Percentiles rank a stretch among this genome's conserved stretches.
Conservation (phyloP, 257 asterid genomes). For the Solanum etuberosum region DNA sequence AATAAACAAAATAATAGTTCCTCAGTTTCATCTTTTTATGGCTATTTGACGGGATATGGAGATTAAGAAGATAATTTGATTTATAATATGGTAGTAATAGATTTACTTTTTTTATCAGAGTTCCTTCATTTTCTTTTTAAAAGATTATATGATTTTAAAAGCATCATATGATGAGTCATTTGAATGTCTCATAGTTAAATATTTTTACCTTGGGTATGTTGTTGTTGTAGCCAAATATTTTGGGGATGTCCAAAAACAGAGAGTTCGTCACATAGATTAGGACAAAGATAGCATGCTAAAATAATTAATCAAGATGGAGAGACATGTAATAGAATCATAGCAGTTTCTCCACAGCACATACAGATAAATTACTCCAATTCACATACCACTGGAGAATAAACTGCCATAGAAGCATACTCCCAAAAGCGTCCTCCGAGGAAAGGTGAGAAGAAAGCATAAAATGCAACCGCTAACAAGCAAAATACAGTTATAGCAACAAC, state of each 20-base stretch:
- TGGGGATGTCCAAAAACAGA: background rate
- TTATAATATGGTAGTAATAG: background rate
- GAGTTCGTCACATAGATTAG: background rate
- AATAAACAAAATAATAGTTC: background rate
- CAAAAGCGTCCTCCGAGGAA: conserved; percentile 83
- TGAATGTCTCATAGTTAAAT: background rate
- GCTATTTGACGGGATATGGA: background rate
- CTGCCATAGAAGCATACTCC: conserved; percentile 66
- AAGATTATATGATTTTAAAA: background rate
- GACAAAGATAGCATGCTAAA: background rate
- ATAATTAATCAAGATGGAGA: background rate
- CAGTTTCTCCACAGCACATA: background rate
- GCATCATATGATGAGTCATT: background rate
- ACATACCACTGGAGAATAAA: conserved; percentile 91
- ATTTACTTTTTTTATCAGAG: background rate
- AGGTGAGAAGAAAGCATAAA: conserved; percentile 94
- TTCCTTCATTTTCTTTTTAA: background rate
- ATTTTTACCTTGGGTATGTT: background rate
- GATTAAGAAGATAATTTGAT: background rate
- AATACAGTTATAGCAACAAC: conserved; percentile 90
- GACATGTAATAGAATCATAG: background rate
- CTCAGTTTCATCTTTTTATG: background rate
- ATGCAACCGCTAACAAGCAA: conserved; percentile 83
- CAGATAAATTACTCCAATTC: background rate
- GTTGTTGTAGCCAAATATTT: background rate